Evolutionary conservation across 1,139 yeast genomes (phyloP).

Genomic region (Suhomyces bokatorum): DNA sequence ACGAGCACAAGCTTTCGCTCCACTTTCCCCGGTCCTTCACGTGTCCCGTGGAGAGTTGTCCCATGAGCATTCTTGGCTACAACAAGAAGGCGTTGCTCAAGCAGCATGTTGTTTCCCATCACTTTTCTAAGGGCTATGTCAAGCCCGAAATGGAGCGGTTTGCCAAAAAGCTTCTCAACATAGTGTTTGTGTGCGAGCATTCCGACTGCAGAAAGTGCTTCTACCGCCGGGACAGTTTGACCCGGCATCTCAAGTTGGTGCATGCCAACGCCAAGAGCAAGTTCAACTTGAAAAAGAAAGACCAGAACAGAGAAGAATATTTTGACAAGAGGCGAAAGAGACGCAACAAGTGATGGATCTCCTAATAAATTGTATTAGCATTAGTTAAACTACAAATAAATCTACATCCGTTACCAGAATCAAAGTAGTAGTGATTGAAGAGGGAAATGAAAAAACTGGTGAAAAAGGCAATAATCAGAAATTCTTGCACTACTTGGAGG

Average conservation of each 20-base stretch:
- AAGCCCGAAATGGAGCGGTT: conserved; percentile 16
- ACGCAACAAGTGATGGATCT: neutral
- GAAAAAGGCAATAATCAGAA: no score
- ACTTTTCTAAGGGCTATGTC: conserved; percentile 29
- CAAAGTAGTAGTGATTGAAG: no score
- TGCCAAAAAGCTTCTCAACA: conserved; percentile 7
- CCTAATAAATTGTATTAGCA: neutral
- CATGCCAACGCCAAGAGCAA: conserved; percentile 36
- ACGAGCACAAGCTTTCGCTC: conserved; percentile 12
- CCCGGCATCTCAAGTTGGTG: conserved; percentile 54
- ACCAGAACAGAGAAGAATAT: conserved; percentile 1
- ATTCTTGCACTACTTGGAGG: no score
- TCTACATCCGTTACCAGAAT: neutral
- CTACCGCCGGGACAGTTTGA: conserved; percentile 57
- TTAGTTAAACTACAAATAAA: neutral
- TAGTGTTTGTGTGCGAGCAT: conserved; percentile 21
- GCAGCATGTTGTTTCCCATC: conserved; percentile 63
- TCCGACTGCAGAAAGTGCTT: conserved; percentile 52
- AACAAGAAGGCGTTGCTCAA: conserved; percentile 59
- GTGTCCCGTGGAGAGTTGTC: conserved; percentile 59
- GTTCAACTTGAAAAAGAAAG: conserved; percentile 11
- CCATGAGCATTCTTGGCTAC: conserved; percentile 62
- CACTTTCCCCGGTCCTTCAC: conserved; percentile 22
- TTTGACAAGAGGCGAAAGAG: conserved; percentile 4
- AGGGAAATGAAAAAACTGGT: no score